Conservation (phyloP, 441 rosid genomes). For the Raphanus hybrid region DNA sequence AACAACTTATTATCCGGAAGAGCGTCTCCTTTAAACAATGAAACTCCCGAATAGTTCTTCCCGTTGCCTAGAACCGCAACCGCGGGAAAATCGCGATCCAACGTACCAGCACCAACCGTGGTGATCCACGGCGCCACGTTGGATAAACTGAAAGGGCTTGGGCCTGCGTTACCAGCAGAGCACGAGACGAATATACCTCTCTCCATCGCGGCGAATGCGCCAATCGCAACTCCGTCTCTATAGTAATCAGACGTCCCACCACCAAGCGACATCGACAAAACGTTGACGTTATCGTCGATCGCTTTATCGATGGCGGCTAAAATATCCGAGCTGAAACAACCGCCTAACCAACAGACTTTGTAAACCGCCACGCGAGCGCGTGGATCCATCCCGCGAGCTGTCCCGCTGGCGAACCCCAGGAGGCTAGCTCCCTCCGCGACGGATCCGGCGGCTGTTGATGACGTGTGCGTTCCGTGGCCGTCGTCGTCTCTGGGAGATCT, state of each 20-base stretch:
- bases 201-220: background rate
- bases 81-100: background rate
- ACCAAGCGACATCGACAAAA: background rate
- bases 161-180: background rate
- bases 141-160: background rate
- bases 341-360: background rate
- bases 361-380: background rate
- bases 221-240: background rate
- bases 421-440: background rate
- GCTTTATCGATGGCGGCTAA: background rate
- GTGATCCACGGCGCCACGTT: background rate
- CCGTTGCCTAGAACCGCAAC: background rate
- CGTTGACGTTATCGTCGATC: background rate
- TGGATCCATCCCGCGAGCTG: background rate
- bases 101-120: background rate
- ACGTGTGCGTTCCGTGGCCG: background rate
- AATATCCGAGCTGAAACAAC: background rate
- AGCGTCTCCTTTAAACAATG: background rate
- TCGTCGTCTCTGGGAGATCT: slow-evolving; percentile 3
- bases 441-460: background rate
- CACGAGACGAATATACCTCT: background rate
- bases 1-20: background rate
- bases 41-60: background rate
- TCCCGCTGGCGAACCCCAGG: background rate
- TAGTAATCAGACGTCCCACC: background rate